These are phyloP conservation scores for Wickerhamiella pararugosa DNA, from an alignment of 1,139 yeast genomes.

Conservation along the genomic window DNA sequence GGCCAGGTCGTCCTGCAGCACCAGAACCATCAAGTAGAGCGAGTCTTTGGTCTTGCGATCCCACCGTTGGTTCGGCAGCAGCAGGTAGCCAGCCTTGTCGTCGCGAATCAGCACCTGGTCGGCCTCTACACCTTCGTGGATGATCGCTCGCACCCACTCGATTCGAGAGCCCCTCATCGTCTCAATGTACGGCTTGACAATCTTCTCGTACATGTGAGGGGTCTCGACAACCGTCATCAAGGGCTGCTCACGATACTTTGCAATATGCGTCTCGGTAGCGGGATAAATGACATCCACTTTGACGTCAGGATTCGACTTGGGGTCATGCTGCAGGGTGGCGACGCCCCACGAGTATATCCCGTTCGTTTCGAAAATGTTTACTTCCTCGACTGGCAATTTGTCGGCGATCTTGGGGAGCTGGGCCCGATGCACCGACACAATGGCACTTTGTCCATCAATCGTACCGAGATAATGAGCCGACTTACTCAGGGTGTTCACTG, in stretches of 20 bases:
- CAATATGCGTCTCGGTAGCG: constrained; percentile 74
- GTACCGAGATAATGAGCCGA: constrained; percentile 48
- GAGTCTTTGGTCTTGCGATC: constrained; percentile 57
- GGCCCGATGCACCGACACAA: constrained; percentile 60
- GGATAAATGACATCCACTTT: constrained; percentile 76
- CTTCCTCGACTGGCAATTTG: constrained; percentile 18
- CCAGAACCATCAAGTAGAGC: constrained; percentile 67
- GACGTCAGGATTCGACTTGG: constrained; percentile 40
- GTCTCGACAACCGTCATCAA: constrained; percentile 59
- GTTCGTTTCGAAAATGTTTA: constrained; percentile 43
- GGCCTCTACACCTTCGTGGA: constrained; percentile 69
- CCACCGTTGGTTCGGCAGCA: constrained; percentile 55
- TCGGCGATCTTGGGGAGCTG: constrained; percentile 30
- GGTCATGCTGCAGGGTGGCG: constrained; percentile 35
- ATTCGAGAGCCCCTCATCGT: constrained; percentile 64
- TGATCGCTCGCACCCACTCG: constrained; percentile 82
- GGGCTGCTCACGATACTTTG: constrained; percentile 48
- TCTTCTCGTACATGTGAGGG: constrained; percentile 48
- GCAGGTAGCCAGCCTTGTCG: constrained; percentile 33
- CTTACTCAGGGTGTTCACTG: constrained; percentile 47
- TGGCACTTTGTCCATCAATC: constrained; percentile 45
- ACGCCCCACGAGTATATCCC: constrained; percentile 80
- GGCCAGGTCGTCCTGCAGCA: constrained; percentile 52
- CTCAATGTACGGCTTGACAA: constrained; percentile 62
- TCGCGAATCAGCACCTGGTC: constrained; percentile 60